Percentiles rank a stretch among this genome's conserved stretches.
Conservation (phyloP, 2,329 filamentous ascomycete genomes). For the Alternaria atra region DNA sequence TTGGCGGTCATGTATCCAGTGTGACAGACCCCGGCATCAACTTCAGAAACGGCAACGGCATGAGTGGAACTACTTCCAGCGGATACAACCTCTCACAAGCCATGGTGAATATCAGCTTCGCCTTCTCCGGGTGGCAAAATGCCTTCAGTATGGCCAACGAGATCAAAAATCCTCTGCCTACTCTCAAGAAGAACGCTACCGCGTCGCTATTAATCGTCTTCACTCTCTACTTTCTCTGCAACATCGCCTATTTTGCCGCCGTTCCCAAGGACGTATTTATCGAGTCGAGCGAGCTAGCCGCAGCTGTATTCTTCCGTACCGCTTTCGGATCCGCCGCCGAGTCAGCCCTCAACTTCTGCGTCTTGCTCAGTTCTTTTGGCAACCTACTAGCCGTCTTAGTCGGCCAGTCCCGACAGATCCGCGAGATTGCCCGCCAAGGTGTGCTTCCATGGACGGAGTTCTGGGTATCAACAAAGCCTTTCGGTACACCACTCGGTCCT, state of each 20-base stretch:
- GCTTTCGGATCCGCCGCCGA: slow-evolving; percentile 66
- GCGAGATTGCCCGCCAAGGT: slow-evolving; percentile 42
- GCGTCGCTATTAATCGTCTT: slow-evolving; percentile 63
- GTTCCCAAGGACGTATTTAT: slow-evolving; percentile 54
- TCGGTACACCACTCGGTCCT: slow-evolving; percentile 69
- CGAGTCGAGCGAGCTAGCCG: slow-evolving; percentile 63
- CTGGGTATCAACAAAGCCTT: slow-evolving; percentile 70
- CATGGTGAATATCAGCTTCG: slow-evolving; percentile 45
- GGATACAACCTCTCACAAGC: slow-evolving; percentile 42
- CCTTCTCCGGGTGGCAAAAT: slow-evolving; percentile 42
- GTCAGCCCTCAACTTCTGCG: slow-evolving; percentile 61
- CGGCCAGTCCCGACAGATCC: slow-evolving; percentile 39
- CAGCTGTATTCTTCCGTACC: slow-evolving; percentile 66
- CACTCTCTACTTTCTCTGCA: slow-evolving; percentile 38
- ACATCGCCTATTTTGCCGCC: slow-evolving; percentile 39
- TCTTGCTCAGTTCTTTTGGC: slow-evolving; percentile 39
- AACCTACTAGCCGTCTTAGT: slow-evolving; percentile 45
- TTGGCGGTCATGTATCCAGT: slow-evolving; percentile 34
- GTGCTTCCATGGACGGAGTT: slow-evolving; percentile 53
- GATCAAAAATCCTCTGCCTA: slow-evolving; percentile 64
- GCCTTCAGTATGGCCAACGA: slow-evolving; percentile 48
- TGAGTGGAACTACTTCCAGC: slow-evolving; percentile 33
- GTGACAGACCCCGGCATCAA: slow-evolving; percentile 37
- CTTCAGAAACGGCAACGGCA: slow-evolving; percentile 38
- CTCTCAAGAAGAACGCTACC: slow-evolving; percentile 59